Base-by-base conservation (phyloP, 2,329 filamentous ascomycete genomes). In the Phyllosticta capitalensis region DNA sequence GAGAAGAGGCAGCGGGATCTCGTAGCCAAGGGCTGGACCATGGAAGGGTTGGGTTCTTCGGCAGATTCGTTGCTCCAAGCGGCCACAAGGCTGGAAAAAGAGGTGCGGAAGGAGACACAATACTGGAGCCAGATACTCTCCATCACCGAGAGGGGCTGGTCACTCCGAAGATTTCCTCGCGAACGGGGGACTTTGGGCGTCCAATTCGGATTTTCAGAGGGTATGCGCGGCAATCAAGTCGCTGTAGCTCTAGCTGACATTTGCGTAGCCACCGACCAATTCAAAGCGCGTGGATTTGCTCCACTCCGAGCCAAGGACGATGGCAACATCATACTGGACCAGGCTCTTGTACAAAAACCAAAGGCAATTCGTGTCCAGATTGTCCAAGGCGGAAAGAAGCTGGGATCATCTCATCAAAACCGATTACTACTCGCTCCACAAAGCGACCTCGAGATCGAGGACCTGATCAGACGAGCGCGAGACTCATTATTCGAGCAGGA, bases 161-260 rank as follows among this genome's bases (percentile, higher is more conserved):
- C 88, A 20, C 78, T 97, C 19, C 92, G 87, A 65, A 83, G 88
- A 54, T 77, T 94, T 49, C 90, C 90, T 0, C 79, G 85, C 6
- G 86, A 92, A 65, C 79, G 80, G 55, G 84, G 89, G 65, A 86
- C 85, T 0, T 79, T 97, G 55, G 91, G 88, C 20, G 92, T 97
- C 38, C 85, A 89, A 63, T 96, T 92, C 73, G 94, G 92, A 7
- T 95, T 95, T 68, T 81, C 87, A 12, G 92, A 96, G 76, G 82
- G 81, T 82, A 38, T 17, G 5, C 78, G 85, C 6, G 86, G 92
- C 65, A 79, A 80, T 55, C 84, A 89, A 65, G 86, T 85, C 0
- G 79, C 97, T 55, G 91, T 87, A 20, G 92, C 97, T 33, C 85
- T 89, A 63, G 96, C 92, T 73, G 92, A 92, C 7, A 95, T 95